These are phyloP conservation scores for Datisca glomerata DNA, from an alignment of 306 rosid genomes.

Conservation along the genomic window DNA sequence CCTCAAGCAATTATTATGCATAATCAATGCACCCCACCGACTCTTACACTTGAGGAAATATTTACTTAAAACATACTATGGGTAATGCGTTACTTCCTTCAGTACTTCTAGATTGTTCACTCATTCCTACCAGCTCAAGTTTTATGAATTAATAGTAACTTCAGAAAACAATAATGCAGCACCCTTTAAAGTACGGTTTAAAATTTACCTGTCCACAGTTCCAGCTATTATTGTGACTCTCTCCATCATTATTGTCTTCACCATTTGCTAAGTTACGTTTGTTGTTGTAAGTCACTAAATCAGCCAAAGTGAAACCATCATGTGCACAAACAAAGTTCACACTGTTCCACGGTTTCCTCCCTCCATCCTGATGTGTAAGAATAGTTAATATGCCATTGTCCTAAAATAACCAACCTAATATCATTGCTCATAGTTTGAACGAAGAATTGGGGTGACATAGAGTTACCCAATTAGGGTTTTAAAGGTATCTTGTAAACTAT, in stretches of 20 bases:
- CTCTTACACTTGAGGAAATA: no score
- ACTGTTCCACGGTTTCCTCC: constrained; percentile 91
- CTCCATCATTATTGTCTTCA: constrained; percentile 94
- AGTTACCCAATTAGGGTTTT: background rate
- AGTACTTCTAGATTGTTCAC: no score
- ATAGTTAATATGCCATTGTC: background rate
- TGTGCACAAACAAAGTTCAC: constrained; percentile 86
- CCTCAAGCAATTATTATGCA: no score
- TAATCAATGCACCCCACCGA: no score
- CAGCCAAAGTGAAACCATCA: constrained; percentile 91
- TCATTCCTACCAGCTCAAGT: no score
- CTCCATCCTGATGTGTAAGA: constrained; percentile 63
- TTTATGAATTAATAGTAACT: no score
- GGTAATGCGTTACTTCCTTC: no score
- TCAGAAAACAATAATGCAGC: background rate
- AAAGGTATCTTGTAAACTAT: no score
- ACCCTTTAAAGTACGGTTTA: constrained; percentile 5
- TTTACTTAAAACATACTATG: no score
- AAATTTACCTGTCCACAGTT: constrained; percentile 84
- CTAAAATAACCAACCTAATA: background rate
- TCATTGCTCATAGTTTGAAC: no score
- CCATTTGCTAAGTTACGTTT: constrained; percentile 85
- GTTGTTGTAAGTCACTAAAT: constrained; percentile 76
- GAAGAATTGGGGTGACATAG: background rate
- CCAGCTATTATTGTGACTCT: constrained; percentile 96